Base-by-base conservation (phyloP, 148 eudicot genomes). In the Dysphania ambrosioides region DNA sequence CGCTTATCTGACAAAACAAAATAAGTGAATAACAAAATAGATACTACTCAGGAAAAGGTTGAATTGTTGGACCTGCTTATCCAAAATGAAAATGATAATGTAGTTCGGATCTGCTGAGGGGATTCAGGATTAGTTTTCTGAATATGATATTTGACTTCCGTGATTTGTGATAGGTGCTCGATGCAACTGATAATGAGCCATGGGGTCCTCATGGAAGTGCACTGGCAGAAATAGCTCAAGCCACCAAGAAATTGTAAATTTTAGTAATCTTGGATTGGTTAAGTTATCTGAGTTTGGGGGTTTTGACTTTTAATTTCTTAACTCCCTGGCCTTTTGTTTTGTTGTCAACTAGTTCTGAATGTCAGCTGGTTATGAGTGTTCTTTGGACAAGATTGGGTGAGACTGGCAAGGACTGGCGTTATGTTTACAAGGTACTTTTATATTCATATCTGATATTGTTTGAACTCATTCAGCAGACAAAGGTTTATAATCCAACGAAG, bases 191-290 rank as follows among this genome's bases (percentile, higher is more conserved):
- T 81, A 88, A 89, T 77, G 98, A 91, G 78, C 92, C 98, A 71
- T 93, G 97, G 94, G 98, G 97, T 82, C 98, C 98, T 82, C 98
- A 93, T 83, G 98, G 98, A 80, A 91, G 94, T 66, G 94, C 87
- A 67, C 84, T 93, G 70, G 90, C 94, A 49, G 94, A 93, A 83
- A 93, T 93, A 66, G 97, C 98, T 71, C 91, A 85, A 75, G 92
- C 97, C 55, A 93, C 98, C 60, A 93, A 91, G 82, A 93, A 89
- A 88, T 89, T 85, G 98, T 93, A 88, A 60, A 19, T 77, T 73
- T 29, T 55, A 59, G 34, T 35, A 42, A 18, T 62, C 55, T 75
- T 56, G 49, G 34, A 23, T 66, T 77, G 40, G 49, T 72, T 21
- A 64, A 79, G 51, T 55, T 75, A 34, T 72, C 49, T 53, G 23